phyloP scores from a whole-genome alignment of 2,329 filamentous ascomycete genomes.

The Ascochyta clinopodiicola region DNA sequence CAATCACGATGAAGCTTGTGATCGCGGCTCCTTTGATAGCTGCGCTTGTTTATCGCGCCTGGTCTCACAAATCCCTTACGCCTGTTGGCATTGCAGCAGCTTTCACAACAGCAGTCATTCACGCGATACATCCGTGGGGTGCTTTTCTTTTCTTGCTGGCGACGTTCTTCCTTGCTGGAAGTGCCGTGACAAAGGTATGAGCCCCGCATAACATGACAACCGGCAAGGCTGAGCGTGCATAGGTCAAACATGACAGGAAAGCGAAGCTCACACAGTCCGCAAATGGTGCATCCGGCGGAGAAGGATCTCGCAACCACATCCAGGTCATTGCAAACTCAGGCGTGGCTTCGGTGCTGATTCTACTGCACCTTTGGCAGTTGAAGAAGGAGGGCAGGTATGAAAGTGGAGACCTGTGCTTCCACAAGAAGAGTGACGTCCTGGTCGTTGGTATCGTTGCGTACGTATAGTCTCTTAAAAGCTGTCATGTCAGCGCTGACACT shows the following conservation, averaged over 20 bases:
- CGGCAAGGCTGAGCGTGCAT: conserved; percentile 2
- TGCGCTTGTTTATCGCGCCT: conserved; percentile 50
- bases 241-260: conserved; percentile 90
- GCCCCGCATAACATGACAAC: not conserved
- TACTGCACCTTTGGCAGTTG: conserved; percentile 58
- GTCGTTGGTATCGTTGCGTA: conserved; percentile 58
- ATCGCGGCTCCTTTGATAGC: conserved; percentile 44
- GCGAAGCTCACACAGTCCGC: conserved; percentile 79
- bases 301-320: conserved; percentile 81
- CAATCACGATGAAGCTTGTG: conserved; percentile 35
- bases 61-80: conserved; percentile 69
- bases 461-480: conserved; percentile 6
- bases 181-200: conserved; percentile 77
- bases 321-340: conserved; percentile 92
- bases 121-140: conserved; percentile 92
- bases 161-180: conserved; percentile 87
- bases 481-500: conserved; percentile 44
- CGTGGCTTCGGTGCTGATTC: conserved; percentile 71
- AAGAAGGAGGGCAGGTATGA: conserved; percentile 42
- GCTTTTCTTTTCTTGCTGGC: conserved; percentile 84
- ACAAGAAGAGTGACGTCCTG: conserved; percentile 48
- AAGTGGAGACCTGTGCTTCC: conserved; percentile 49
- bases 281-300: conserved; percentile 74
- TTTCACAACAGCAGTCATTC: conserved; percentile 73
- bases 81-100: conserved; percentile 76